Evolutionary conservation across 2,329 filamentous ascomycete species (phyloP).

Genomic region (Botrytis fragariae): DNA sequence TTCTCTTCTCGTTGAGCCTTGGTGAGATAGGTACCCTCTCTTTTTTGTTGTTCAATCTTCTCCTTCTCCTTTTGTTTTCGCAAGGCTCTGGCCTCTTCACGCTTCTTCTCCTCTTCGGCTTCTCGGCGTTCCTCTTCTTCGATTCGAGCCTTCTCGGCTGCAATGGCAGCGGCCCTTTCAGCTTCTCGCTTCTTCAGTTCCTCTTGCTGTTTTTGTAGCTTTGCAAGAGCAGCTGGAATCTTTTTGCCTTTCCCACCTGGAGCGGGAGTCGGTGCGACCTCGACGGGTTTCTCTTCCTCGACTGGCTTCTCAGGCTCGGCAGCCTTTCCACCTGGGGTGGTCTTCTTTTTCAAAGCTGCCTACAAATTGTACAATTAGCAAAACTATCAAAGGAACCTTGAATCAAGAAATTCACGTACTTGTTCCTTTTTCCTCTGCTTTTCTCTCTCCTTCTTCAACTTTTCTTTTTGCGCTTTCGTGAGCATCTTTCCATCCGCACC

Average conservation of each 20-base stretch:
- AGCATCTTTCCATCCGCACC: constrained; percentile 67
- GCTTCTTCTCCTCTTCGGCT: constrained; percentile 66
- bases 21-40: constrained; percentile 81
- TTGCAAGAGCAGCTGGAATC: constrained; percentile 68
- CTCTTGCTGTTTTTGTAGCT: constrained; percentile 81
- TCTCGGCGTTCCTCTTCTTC: constrained; percentile 64
- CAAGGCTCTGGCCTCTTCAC: constrained; percentile 68
- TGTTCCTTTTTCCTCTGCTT: constrained; percentile 99
- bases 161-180: constrained; percentile 55
- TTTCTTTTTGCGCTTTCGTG: constrained; percentile 98
- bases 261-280: constrained; percentile 43
- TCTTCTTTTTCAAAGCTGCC: constrained; percentile 83
- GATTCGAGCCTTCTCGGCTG: constrained; percentile 62
- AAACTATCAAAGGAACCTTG: constrained; percentile 2
- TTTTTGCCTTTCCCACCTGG: constrained; percentile 82
- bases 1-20: constrained; percentile 84
- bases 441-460: constrained; percentile 95
- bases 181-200: constrained; percentile 65
- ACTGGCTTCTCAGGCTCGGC: constrained; percentile 55
- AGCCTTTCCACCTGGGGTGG: constrained; percentile 52
- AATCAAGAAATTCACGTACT: constrained; percentile 48
- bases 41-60: constrained; percentile 82
- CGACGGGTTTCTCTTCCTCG: constrained; percentile 48
- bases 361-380: constrained; percentile 20
- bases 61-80: constrained; percentile 89